Evolutionary conservation across 331 rosid species (phyloP), one percentile per base, ranked within the genome.

Genomic region (Rosa hybrid): DNA sequence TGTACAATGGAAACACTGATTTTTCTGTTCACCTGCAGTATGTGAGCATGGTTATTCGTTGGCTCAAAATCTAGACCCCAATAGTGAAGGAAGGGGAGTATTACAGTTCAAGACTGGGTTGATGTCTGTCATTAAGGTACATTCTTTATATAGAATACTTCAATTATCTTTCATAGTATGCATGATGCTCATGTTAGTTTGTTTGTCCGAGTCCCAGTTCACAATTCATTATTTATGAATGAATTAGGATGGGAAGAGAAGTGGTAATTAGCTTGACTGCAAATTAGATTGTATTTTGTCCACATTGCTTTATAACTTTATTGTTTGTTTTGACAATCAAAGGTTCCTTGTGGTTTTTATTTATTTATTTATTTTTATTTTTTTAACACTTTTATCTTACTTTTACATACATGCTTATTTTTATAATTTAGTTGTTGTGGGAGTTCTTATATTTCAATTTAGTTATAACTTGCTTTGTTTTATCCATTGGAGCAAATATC

Each of bases 21-120:
- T 3, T 78, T 68, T 27, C 51, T 76, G 39, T 80, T 56, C 42
- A 4, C 68, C 44, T 63, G 89, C 91, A 95, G 99, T 95, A 85
- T 95, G 99, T 44, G 97, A 95, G 89, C 97, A 95, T 93, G 99
- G 94, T 4, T 95, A 95, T 82, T 90, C 96, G 1, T 83, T 93
- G 62, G 97, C 99, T 38, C 99, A 93, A 79, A 90, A 86, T 77
- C 81, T 95, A 89, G 99, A 95, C 80, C 99, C 99, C n/a, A 89
- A 95, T 78, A 93, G 99, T 85, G 99, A 95, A 89, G 98, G 97
- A 74, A 88, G 99, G 77, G 99, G 99, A 74, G 99, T 95, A 74
- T 85, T 95, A 84, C 99, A 95, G 85, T 95, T 95, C 85, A 95
- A 95, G 90, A 91, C 99, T 57, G 98, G 99, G 62, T 86, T 93